Evolutionary conservation across 2,329 filamentous ascomycete genomes (phyloP).

Genomic region (Aspergillus viridinutans): DNA sequence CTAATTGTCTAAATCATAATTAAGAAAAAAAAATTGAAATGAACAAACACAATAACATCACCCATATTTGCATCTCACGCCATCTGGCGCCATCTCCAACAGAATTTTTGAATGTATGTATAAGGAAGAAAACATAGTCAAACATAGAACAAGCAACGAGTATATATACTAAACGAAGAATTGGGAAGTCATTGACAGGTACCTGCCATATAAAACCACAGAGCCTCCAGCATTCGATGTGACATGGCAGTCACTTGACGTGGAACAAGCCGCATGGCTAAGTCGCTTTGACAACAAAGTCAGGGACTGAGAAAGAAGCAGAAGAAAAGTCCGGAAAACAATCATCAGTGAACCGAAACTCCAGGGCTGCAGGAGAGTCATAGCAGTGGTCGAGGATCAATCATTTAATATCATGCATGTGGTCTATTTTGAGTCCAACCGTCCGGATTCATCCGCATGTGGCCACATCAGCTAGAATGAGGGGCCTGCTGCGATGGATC

Average conservation of each 20-base stretch:
- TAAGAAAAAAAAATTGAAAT: not conserved
- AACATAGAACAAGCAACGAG: not conserved
- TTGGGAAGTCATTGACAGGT: not conserved
- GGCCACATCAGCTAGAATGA: constrained; percentile 9
- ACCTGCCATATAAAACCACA: not conserved
- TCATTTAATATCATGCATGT: constrained; percentile 25
- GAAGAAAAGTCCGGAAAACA: constrained; percentile 8
- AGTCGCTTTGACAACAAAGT: constrained; percentile 1
- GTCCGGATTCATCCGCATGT: constrained; percentile 10
- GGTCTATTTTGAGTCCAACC: constrained; percentile 13
- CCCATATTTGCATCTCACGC: constrained; percentile 3
- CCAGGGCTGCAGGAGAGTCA: not conserved
- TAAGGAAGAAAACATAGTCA: constrained; percentile 2
- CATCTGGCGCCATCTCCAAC: constrained; percentile 5
- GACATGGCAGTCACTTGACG: not conserved
- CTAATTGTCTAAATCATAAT: constrained; percentile 9
- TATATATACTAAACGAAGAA: constrained; percentile 11
- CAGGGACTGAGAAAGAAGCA: constrained; percentile 10
- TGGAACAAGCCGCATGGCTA: not conserved
- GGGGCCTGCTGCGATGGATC: constrained; percentile 10
- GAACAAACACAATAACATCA: constrained; percentile 1
- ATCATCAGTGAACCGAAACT: constrained; percentile 2
- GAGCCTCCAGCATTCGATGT: not conserved
- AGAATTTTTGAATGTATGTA: constrained; percentile 7
- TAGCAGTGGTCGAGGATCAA: constrained; percentile 12